Base-by-base conservation (phyloP, 176 grass and related monocot species). In the Rhynchospora tenuis region DNA sequence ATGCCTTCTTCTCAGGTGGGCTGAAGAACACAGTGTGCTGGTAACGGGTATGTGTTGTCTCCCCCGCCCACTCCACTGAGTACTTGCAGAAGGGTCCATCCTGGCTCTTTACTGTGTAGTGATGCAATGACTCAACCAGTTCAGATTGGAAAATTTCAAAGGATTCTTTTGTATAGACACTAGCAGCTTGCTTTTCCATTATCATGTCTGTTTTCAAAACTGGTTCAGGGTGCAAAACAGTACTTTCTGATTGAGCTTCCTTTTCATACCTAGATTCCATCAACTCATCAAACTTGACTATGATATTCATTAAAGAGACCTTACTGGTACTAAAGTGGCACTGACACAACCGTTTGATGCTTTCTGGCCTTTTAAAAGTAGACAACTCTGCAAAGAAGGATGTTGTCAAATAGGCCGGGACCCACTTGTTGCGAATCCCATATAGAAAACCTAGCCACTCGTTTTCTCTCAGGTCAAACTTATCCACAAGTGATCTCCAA, bases 381-480 rank as follows among this genome's bases (percentile, higher is more conserved):
- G 95, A 88, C 42, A 98, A 64, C 60, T 98, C 95, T 23, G 95
- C 92, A 69, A 95, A 93, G 79, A 95, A 98, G 83, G 89, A 93
- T 45, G 46, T 71, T 45, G 86, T 89, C 42, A 93, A 81, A 86
- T 95, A 91, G 12, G 95, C 95, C 24, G 95, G 95, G 87, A 98
- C 79, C 92, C 95, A 98, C 85, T 65, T 95, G 65, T 93, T 44
- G 26, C 92, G 90, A 62, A 85, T 82, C 63, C 88, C 86, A 76
- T 91, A 90, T 20, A 98, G 57, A 71, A 86, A 91, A 29, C 68
- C 86, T 91, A 98, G 81, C 92, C 95, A 95, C 31, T 66, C 57
- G 56, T 98, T 90, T 75, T 93, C 95, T 76, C 86, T 87, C 59
- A 98, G 69, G 55, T 66, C 86, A 86, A 93, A 95, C 64, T 85